Conservation (phyloP, 2,329 filamentous ascomycete species). For the Blastomyces parvus region DNA sequence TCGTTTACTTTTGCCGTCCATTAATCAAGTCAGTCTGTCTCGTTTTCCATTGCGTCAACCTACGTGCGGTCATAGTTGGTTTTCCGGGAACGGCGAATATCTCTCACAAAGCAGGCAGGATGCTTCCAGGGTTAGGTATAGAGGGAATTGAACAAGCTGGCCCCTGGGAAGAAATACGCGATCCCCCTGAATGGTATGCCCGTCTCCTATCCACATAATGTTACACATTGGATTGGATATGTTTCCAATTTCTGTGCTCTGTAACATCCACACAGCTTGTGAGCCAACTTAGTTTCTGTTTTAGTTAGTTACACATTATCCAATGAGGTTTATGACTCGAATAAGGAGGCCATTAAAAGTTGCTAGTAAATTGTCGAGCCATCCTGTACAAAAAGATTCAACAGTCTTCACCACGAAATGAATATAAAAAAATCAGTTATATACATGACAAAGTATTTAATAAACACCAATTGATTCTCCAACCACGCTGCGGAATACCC, state of each 20-base stretch:
- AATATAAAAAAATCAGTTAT: not conserved
- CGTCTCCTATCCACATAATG: not conserved
- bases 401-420: not conserved
- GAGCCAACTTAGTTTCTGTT: not conserved
- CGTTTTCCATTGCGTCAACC: not conserved
- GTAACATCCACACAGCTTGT: not conserved
- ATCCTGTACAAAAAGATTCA: not conserved
- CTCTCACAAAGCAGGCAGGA: not conserved
- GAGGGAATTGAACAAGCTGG: too few relatives aligned
- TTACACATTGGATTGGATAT: not conserved
- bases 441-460: not conserved
- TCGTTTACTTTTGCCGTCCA: not conserved
- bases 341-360: not conserved
- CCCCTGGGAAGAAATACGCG: too few relatives aligned
- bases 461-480: conserved; percentile 41
- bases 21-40: not conserved
- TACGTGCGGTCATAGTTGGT: not conserved
- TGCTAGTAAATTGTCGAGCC: not conserved
- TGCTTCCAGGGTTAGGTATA: too few relatives aligned
- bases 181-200: too few relatives aligned
- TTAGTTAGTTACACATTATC: not conserved
- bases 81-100: not conserved
- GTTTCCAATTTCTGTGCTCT: not conserved
- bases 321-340: not conserved
- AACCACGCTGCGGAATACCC: conserved; percentile 40